Evolutionary conservation across 1,284 basidiomycete species (phyloP), one percentile per base, ranked within the genome.

Genomic region (Gymnopus androsaceus): DNA sequence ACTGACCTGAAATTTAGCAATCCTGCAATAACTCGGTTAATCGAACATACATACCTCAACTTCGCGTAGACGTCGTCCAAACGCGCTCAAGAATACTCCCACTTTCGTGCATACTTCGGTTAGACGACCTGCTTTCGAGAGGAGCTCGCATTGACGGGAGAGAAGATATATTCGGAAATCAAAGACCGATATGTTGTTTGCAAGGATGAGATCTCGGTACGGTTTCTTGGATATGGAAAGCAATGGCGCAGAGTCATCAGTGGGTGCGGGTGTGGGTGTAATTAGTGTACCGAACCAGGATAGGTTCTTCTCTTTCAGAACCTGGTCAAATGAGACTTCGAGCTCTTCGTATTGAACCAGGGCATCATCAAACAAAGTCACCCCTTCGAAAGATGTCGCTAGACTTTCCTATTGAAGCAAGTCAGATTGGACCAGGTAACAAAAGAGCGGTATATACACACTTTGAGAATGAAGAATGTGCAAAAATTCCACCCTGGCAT

Each of bases 401-500:
- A 99, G 79, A 55, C 90, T 94, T 85, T 98, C 97, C 93, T 98
- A 67, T 45, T 15, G 54, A 37, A 30, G 17, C 15, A 28, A 17
- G 33, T 25, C 49, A 48, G 14, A 12, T 33, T 40, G n/a, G 40
- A 37, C 31, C 33, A 25, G 12, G 34, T 27, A 21, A 23, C 5
- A 28, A 34, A 19, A 40, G 4, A 5, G 7, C 15, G 12, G 23
- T 23, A 14, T 34, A n/a, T 1, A 51, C 66, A 54, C 64, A 93
- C 95, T 84, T 98, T 98, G 27, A 95, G 76, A 34, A 95, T 85
- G 71, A 98, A 97, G 78, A 95, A 98, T 0, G 90, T 94, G 69
- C 94, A 95, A 67, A 96, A 98, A 69, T 97, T 95, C 95, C 95
- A 98, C 2, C 94, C 95, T 1, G 92, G 90, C 81, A 94, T 90